Percentiles rank a stretch among this genome's conserved stretches.
phyloP scores from a whole-genome alignment of 2,329 filamentous ascomycete genomes.

The Echinosphaeria canescens region DNA sequence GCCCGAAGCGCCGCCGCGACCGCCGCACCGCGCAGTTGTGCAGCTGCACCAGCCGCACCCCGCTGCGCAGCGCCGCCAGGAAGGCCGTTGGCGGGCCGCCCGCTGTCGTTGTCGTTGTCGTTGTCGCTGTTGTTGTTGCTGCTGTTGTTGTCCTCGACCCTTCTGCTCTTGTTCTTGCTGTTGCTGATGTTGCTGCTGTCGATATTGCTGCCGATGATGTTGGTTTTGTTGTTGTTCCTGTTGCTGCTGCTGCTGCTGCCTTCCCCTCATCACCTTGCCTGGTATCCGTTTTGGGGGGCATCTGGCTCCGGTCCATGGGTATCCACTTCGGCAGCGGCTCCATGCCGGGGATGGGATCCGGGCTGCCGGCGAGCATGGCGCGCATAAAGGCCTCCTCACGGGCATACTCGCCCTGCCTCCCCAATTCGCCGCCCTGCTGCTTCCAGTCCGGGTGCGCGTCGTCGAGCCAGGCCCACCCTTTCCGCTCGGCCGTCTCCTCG shows the following conservation, averaged over 20 bases:
- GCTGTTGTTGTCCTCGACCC: too few species aligned
- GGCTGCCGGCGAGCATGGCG: conserved; percentile 30
- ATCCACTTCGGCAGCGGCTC: conserved; percentile 47
- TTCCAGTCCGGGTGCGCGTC: conserved; percentile 31
- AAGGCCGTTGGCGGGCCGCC: conserved; percentile 40
- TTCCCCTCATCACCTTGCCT: too few species aligned
- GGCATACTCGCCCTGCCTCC: conserved; percentile 25
- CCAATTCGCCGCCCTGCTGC: conserved; percentile 48
- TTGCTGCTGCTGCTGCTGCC: too few species aligned
- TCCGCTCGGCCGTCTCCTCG: conserved; percentile 45
- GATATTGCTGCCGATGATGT: too few species aligned
- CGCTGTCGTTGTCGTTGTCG: too few species aligned
- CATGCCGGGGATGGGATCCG: conserved; percentile 9
- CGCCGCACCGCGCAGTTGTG: conserved; percentile 80
- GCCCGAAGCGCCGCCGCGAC: conserved; percentile 69
- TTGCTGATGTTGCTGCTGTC: too few species aligned
- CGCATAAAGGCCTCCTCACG: conserved; percentile 65
- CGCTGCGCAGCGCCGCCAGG: conserved; percentile 52
- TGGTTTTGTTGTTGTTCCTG: too few species aligned
- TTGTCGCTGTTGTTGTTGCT: too few species aligned
- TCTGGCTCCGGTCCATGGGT: conserved; percentile 19
- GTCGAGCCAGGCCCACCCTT: conserved; percentile 57
- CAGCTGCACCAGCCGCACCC: conserved; percentile 60
- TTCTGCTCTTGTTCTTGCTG: too few species aligned
- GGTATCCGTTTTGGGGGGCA: too few species aligned